Conservation (phyloP, 306 rosid species). For the Vicia faba region DNA sequence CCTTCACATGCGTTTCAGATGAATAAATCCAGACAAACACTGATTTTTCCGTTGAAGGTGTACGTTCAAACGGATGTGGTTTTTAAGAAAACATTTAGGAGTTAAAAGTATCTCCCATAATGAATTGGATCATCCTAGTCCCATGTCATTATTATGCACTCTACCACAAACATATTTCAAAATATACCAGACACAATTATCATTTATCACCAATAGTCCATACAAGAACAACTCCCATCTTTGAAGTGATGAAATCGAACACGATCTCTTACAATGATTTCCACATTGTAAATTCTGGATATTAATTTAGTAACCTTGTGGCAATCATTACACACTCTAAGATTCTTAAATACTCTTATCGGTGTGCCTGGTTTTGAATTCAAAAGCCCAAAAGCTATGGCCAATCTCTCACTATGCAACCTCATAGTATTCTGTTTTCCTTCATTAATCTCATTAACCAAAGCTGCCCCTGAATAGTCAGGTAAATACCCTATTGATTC, state of each 20-base stretch:
- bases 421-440: conserved; percentile 50
- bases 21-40: background rate
- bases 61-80: background rate
- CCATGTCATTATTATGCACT: too few relatives aligned
- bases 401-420: conserved; percentile 77
- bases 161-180: too few relatives aligned
- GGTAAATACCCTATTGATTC: conserved; percentile 54
- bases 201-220: conserved; percentile 36
- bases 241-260: conserved; percentile 70
- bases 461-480: conserved; percentile 56
- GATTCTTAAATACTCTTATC: conserved; percentile 70
- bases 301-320: conserved; percentile 66
- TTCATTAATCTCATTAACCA: conserved; percentile 50
- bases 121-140: too few relatives aligned
- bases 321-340: conserved; percentile 72
- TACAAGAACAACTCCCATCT: conserved; percentile 75
- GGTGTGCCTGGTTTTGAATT: conserved; percentile 50
- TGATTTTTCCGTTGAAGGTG: background rate
- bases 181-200: background rate
- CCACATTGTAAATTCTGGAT: conserved; percentile 46
- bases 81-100: background rate
- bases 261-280: conserved; percentile 71
- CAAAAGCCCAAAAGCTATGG: conserved; percentile 74
- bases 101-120: conserved; percentile 6
- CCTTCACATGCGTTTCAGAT: background rate